phyloP scores from a whole-genome alignment of 352 stramenopile species.

The Phytophthora capsici region DNA sequence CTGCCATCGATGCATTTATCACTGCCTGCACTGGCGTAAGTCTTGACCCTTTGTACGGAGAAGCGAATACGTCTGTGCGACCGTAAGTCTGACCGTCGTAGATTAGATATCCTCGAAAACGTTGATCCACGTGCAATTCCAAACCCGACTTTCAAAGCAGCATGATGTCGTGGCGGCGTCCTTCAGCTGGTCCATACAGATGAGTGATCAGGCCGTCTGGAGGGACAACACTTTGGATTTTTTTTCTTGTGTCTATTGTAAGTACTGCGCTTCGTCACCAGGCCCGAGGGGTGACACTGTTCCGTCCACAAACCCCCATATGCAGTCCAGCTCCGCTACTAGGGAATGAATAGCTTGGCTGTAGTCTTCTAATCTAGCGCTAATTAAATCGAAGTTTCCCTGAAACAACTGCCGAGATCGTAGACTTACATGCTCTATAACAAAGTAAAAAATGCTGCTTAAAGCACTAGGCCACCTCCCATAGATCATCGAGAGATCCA shows the following conservation, averaged over 20 bases:
- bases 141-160: not conserved
- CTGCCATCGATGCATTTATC: not conserved
- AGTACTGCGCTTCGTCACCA: not conserved
- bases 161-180: not conserved
- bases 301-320: not conserved
- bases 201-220: constrained; percentile 1
- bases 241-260: not conserved
- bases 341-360: not conserved
- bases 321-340: not conserved
- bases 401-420: not conserved
- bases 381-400: not conserved
- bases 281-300: too few relatives aligned
- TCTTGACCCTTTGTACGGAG: not conserved
- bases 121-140: not conserved
- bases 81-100: not conserved
- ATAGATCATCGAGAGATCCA: not conserved
- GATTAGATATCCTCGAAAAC: not conserved
- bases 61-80: not conserved
- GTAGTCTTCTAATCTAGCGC: not conserved
- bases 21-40: not conserved
- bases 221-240: not conserved
- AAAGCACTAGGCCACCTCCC: not conserved
- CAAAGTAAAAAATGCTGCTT: not conserved
- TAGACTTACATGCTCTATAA: not conserved
- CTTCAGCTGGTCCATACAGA: not conserved